phyloP scores from a whole-genome alignment of 345 rosid species.

The Fremontodendron californicum region DNA sequence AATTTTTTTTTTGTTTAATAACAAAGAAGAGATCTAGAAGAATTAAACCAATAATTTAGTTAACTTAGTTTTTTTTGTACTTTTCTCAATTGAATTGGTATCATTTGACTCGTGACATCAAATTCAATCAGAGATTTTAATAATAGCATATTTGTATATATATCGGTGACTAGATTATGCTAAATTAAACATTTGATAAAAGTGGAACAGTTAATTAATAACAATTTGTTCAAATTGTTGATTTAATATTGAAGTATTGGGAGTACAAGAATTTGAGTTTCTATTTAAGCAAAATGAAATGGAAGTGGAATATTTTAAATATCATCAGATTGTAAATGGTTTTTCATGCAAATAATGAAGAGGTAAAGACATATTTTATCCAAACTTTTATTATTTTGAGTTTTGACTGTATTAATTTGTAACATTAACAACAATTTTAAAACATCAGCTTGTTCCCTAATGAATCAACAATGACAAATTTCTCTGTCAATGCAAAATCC shows the following conservation, averaged over 20 bases:
- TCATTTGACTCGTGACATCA: too few species aligned
- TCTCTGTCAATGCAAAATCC: slow-evolving; percentile 3
- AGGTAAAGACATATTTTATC: background rate
- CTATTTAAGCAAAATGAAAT: background rate
- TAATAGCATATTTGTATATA: too few species aligned
- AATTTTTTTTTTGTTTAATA: too few species aligned
- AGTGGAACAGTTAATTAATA: background rate
- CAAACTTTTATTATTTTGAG: background rate
- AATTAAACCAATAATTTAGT: too few species aligned
- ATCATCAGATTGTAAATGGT: background rate
- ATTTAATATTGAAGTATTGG: background rate
- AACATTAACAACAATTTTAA: background rate
- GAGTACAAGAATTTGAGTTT: background rate
- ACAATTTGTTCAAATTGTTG: background rate
- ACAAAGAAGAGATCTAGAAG: too few species aligned
- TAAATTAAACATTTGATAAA: background rate
- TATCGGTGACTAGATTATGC: too few species aligned
- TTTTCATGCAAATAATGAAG: background rate
- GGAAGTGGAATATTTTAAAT: background rate
- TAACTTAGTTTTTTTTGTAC: too few species aligned
- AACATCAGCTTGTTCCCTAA: slow-evolving; percentile 3
- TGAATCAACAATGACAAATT: slow-evolving; percentile 4
- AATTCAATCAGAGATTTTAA: too few species aligned
- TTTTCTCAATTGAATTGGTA: too few species aligned
- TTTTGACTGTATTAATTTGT: background rate